Percentiles rank a stretch among this genome's conserved stretches.
These are phyloP conservation scores for Neurospora tetraspora DNA, from an alignment of 495 filamentous ascomycete genomes.

Conservation along the genomic window DNA sequence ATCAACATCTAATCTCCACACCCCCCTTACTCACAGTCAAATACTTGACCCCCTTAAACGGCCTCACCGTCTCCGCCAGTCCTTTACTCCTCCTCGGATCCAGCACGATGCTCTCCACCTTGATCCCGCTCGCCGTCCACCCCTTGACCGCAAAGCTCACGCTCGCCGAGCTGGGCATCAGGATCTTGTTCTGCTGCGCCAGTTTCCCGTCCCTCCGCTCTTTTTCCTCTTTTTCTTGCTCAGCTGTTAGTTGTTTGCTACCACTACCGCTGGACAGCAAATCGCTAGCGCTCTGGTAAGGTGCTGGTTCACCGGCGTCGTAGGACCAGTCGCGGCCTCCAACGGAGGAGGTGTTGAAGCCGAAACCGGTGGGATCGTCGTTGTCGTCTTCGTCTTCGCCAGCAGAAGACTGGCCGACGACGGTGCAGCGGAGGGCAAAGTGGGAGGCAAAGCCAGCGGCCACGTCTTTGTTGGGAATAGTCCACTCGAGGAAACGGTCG, in stretches of 20 bases:
- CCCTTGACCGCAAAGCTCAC: conserved; percentile 89
- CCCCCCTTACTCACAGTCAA: conserved; percentile 79
- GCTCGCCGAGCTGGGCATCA: conserved; percentile 85
- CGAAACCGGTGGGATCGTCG: conserved; percentile 38
- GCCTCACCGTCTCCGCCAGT: conserved; percentile 76
- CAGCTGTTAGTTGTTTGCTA: conserved; percentile 27
- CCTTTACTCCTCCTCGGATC: conserved; percentile 81
- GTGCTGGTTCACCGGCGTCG: conserved; percentile 35
- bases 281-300: conserved; percentile 32
- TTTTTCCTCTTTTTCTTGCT: conserved; percentile 34
- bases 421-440: conserved; percentile 60
- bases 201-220: conserved; percentile 26
- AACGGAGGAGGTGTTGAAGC: conserved; percentile 15
- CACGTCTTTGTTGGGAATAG: conserved; percentile 57
- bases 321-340: conserved; percentile 48
- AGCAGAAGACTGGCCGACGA: conserved; percentile 54
- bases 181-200: conserved; percentile 58
- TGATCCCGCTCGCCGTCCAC: conserved; percentile 90
- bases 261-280: conserved; percentile 9
- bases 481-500: conserved; percentile 73
- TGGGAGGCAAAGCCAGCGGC: conserved; percentile 55
- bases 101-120: conserved; percentile 78
- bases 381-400: conserved; percentile 50
- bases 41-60: conserved; percentile 98
- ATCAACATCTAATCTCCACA: conserved; percentile 64